These are phyloP conservation scores for Phytophthora tentaculata DNA, from an alignment of 352 stramenopile genomes.

Conservation along the genomic window DNA sequence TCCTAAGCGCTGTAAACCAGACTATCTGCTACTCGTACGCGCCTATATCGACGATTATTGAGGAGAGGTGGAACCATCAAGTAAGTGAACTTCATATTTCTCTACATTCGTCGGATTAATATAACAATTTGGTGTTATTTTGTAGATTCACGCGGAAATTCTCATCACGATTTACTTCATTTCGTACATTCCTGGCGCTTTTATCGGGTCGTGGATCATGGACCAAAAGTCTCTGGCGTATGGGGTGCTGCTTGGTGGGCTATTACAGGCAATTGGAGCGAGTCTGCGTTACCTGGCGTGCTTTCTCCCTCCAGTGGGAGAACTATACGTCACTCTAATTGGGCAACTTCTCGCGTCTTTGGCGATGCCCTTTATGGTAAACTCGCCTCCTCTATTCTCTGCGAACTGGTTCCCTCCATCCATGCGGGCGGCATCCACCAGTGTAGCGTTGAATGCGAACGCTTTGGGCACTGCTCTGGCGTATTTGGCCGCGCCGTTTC, in stretches of 20 bases:
- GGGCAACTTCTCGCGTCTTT: constrained; percentile 68
- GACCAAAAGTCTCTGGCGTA: constrained; percentile 60
- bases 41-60: constrained; percentile 60
- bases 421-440: constrained; percentile 63
- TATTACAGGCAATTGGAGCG: constrained; percentile 55
- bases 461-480: constrained; percentile 63
- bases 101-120: background rate
- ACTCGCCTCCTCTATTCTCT: constrained; percentile 68
- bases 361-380: constrained; percentile 84
- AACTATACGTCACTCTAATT: constrained; percentile 45
- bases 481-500: constrained; percentile 55
- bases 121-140: no score
- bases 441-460: constrained; percentile 74
- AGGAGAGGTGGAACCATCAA: constrained; percentile 55
- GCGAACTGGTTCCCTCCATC: constrained; percentile 74
- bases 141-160: constrained; percentile 60
- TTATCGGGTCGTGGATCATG: constrained; percentile 77
- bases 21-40: constrained; percentile 80
- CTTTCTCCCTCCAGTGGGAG: constrained; percentile 23
- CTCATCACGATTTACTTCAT: constrained; percentile 80
- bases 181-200: constrained; percentile 75
- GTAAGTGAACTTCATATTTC: constrained; percentile 22
- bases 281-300: constrained; percentile 51
- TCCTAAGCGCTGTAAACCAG: constrained; percentile 66
- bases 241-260: constrained; percentile 56